Conservation (phyloP, 2,329 filamentous ascomycete species). For the Nothophoma quercina region DNA sequence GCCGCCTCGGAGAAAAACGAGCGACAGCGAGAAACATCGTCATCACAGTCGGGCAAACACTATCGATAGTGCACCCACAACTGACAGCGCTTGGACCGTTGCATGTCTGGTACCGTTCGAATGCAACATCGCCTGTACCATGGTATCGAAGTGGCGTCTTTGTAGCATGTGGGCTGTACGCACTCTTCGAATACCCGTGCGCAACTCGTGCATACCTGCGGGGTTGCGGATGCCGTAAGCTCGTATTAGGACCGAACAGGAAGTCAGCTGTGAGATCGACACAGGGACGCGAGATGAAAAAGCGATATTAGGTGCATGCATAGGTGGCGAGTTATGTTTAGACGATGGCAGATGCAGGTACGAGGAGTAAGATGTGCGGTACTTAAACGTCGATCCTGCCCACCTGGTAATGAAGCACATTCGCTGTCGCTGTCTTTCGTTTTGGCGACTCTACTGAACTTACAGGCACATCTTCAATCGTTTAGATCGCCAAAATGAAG, state of each 20-base stretch:
- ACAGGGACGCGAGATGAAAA: constrained; percentile 16
- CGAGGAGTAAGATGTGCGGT: background rate
- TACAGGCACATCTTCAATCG: background rate
- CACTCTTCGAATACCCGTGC: constrained; percentile 10
- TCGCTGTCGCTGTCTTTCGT: constrained; percentile 6
- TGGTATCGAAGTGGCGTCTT: constrained; percentile 9
- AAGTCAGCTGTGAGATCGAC: constrained; percentile 13
- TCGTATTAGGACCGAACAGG: constrained; percentile 17
- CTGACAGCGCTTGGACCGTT: background rate
- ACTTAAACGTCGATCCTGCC: constrained; percentile 12
- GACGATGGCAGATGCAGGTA: constrained; percentile 10
- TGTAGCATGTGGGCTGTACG: constrained; percentile 4
- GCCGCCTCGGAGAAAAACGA: constrained; percentile 2
- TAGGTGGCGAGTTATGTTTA: constrained; percentile 20
- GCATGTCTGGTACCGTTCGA: constrained; percentile 4
- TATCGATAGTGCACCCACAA: constrained; percentile 8
- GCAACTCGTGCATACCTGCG: constrained; percentile 11
- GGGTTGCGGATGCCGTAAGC: constrained; percentile 12
- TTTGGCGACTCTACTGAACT: background rate
- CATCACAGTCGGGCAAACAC: constrained; percentile 1
- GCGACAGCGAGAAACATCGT: background rate
- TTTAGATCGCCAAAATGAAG: constrained; percentile 24
- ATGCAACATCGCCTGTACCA: constrained; percentile 14
- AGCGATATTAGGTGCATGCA: constrained; percentile 17
- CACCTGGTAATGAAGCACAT: background rate